Evolutionary conservation across 768 basidiomycete species (phyloP).

Genomic region (Paxillus ammoniavirescens): DNA sequence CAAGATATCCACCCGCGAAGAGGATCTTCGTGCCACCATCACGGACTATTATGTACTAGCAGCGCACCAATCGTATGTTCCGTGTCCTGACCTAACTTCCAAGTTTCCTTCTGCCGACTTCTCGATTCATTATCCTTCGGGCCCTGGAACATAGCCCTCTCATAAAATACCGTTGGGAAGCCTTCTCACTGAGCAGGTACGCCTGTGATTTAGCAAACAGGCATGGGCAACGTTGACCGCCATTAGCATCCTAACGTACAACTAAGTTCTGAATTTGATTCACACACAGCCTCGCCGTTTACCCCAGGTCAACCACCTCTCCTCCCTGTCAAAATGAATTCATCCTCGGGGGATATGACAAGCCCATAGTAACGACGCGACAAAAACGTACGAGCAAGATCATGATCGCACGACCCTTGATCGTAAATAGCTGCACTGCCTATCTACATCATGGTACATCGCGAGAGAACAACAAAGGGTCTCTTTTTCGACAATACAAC

Average conservation of each 20-base stretch:
- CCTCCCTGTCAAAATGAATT: background rate
- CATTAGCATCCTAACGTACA: background rate
- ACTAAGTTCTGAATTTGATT: background rate
- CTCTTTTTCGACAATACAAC: background rate
- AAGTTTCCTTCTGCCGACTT: constrained; percentile 1
- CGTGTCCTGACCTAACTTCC: background rate
- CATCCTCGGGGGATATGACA: background rate
- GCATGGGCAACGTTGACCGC: background rate
- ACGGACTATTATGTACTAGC: background rate
- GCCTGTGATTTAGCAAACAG: background rate
- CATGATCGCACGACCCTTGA: background rate
- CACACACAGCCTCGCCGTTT: background rate
- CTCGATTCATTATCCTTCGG: constrained; percentile 1
- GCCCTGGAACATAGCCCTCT: background rate
- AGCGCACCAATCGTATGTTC: no score
- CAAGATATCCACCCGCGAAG: constrained; percentile 7
- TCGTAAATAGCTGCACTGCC: background rate
- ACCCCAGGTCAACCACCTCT: background rate
- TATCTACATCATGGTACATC: background rate
- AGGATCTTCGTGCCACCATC: constrained; percentile 4
- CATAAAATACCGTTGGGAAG: background rate
- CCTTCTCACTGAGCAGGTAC: background rate
- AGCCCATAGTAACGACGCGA: background rate
- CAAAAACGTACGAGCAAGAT: background rate
- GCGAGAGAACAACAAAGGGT: background rate